Evolutionary conservation across 2,329 filamentous ascomycete genomes (phyloP).

Genomic region (Hysterium pulicare): DNA sequence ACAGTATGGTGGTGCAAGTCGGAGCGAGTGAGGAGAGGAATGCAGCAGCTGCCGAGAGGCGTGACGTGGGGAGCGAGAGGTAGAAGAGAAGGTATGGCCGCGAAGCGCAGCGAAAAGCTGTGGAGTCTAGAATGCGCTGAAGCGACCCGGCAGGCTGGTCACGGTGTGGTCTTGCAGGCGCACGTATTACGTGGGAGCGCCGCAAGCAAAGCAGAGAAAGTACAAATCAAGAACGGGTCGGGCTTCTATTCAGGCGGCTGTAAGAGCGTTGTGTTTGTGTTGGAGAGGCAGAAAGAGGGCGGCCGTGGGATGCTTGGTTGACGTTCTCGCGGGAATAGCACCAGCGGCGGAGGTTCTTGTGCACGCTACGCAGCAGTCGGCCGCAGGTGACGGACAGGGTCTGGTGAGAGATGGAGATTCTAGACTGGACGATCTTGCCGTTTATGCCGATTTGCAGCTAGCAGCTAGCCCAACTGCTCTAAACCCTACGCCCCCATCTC

Average conservation of each 20-base stretch:
- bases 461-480: no score
- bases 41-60: not conserved
- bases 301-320: no score
- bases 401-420: not conserved
- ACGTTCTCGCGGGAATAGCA: not conserved
- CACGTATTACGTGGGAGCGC: no score
- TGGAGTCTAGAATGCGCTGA: not conserved
- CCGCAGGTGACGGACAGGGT: not conserved
- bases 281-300: no score
- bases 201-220: no score
- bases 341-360: no score
- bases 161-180: not conserved
- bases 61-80: not conserved
- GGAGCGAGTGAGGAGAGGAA: not conserved
- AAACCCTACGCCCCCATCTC: no score
- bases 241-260: no score
- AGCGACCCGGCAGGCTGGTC: not conserved
- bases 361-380: no score
- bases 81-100: not conserved
- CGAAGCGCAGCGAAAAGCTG: not conserved
- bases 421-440: not conserved
- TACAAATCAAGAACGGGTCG: no score
- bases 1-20: not conserved
- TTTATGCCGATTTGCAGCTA: no score
- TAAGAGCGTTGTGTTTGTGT: no score